phyloP scores from a whole-genome alignment of 441 rosid genomes.

The Brassica hybrid region DNA sequence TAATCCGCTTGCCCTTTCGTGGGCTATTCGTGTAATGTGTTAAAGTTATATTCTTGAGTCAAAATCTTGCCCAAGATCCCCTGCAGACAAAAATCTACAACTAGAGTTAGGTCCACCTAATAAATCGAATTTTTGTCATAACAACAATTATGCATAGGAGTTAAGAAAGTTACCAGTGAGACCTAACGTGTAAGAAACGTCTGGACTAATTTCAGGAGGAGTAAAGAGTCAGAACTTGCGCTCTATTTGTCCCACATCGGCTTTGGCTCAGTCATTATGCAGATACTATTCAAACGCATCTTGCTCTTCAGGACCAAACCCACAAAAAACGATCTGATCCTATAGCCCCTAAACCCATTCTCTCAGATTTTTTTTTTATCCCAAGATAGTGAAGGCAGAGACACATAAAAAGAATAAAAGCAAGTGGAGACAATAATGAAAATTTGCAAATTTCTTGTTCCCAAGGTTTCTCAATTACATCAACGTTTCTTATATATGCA shows the following conservation, averaged over 20 bases:
- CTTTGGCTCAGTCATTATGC: slow-evolving; percentile 1
- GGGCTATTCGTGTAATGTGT: neutral
- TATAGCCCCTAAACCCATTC: too few relatives aligned
- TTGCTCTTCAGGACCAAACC: neutral
- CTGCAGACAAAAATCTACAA: neutral
- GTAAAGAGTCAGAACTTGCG: neutral
- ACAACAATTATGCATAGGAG: neutral
- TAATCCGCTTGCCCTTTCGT: neutral
- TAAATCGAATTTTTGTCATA: neutral
- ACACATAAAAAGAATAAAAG: neutral
- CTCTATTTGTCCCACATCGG: neutral
- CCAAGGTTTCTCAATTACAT: neutral
- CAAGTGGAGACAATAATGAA: neutral
- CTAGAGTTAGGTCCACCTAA: neutral
- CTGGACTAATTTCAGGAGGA: neutral
- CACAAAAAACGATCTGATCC: neutral
- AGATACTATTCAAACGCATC: neutral
- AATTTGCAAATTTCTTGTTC: neutral
- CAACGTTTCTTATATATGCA: neutral
- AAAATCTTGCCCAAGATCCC: neutral
- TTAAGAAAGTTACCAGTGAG: neutral
- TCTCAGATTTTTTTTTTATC: too few relatives aligned
- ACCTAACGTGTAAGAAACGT: neutral
- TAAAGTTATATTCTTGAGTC: neutral
- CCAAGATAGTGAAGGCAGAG: neutral